A percentile compares a stretch with the other conserved stretches of the same genome.
These are phyloP conservation scores for Botrytis sinoallii DNA, from an alignment of 2,329 filamentous ascomycete species.

Conservation along the genomic window DNA sequence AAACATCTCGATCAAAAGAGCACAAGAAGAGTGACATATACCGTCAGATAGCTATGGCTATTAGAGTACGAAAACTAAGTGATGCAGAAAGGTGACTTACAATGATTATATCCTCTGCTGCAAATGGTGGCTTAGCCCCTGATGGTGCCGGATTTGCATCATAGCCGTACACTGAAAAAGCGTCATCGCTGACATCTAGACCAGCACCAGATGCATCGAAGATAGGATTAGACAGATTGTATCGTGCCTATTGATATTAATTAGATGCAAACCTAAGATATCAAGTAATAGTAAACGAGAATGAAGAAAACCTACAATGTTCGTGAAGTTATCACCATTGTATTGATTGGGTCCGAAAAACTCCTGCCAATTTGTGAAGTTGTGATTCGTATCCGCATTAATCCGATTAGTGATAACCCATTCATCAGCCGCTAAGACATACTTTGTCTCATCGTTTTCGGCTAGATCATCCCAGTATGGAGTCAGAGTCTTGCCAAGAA, in stretches of 20 bases:
- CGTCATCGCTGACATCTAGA: constrained; percentile 22
- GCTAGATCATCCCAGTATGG: constrained; percentile 27
- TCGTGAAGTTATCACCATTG: constrained; percentile 30
- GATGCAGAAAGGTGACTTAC: constrained; percentile 21
- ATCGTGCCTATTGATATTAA: constrained; percentile 26
- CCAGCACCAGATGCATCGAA: constrained; percentile 27
- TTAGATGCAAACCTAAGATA: background rate
- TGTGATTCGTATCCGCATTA: constrained; percentile 25
- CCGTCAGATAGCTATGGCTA: constrained; percentile 52
- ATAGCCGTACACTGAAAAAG: constrained; percentile 36
- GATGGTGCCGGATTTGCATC: constrained; percentile 27
- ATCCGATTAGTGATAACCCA: constrained; percentile 27
- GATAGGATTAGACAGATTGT: constrained; percentile 27
- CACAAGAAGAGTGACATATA: constrained; percentile 57
- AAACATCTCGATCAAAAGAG: constrained; percentile 54
- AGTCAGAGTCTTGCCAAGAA: constrained; percentile 27
- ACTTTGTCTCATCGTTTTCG: constrained; percentile 22
- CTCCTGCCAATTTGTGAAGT: constrained; percentile 30
- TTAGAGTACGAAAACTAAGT: constrained; percentile 23
- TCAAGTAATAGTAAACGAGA: background rate
- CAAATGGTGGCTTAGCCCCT: constrained; percentile 37
- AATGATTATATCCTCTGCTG: constrained; percentile 42
- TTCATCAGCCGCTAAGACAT: constrained; percentile 26
- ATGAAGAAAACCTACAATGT: constrained; percentile 21
- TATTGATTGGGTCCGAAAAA: constrained; percentile 25